phyloP scores from a whole-genome alignment of 2,329 filamentous ascomycete species.

The Trichophyton rubrum region DNA sequence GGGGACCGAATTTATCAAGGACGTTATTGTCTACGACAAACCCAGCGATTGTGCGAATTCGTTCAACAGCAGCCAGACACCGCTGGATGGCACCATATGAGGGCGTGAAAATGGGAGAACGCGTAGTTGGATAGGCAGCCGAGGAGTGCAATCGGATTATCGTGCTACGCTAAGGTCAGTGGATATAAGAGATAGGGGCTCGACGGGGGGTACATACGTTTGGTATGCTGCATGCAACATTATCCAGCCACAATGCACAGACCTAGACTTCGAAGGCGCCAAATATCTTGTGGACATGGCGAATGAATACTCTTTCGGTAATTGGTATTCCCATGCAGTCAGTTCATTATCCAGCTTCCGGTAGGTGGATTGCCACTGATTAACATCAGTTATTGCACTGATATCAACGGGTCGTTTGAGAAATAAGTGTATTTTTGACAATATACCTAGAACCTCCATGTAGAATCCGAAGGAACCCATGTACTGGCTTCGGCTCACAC shows the following conservation, averaged over 20 bases:
- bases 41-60: conserved; percentile 63
- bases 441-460: conserved; percentile 74
- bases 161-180: conserved; percentile 37
- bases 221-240: conserved; percentile 88
- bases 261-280: conserved; percentile 52
- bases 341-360: conserved; percentile 71
- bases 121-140: conserved; percentile 79
- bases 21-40: conserved; percentile 65
- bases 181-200: background rate
- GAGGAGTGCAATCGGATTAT: conserved; percentile 86
- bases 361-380: conserved; percentile 79
- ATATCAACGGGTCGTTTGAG: conserved; percentile 84
- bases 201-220: conserved; percentile 42
- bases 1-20: conserved; percentile 69
- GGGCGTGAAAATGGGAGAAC: conserved; percentile 78
- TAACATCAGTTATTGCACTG: conserved; percentile 67
- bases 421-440: conserved; percentile 79
- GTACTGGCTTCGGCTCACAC: conserved; percentile 62
- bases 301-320: conserved; percentile 65
- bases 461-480: conserved; percentile 82
- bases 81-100: conserved; percentile 75
- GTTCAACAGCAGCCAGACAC: conserved; percentile 71
- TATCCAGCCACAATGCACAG: conserved; percentile 69
- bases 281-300: conserved; percentile 67
- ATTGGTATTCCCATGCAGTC: conserved; percentile 68